These are phyloP conservation scores for Moniliella sp. DNA, from an alignment of 1,284 basidiomycete genomes.

Conservation along the genomic window DNA sequence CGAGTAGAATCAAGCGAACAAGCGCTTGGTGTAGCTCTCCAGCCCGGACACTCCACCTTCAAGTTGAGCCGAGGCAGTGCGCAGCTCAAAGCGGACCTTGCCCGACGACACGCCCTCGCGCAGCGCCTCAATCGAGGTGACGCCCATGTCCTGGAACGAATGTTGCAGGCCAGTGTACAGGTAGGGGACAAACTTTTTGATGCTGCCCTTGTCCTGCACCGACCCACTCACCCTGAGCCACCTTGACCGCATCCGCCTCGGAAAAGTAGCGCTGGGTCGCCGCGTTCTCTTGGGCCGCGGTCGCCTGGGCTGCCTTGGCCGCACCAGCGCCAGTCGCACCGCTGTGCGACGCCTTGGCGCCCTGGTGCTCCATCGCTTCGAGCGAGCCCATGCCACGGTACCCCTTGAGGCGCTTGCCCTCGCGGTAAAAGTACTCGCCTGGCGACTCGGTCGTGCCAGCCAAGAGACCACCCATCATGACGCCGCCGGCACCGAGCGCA, in stretches of 20 bases:
- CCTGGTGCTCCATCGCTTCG: conserved; percentile 31
- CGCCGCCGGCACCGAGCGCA: conserved; percentile 71
- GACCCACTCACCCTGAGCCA: conserved; percentile 83
- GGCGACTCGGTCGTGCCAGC: conserved; percentile 92
- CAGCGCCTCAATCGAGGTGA: conserved; percentile 47
- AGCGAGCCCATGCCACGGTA: conserved; percentile 90
- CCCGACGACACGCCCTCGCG: conserved; percentile 46
- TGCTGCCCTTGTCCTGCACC: conserved; percentile 86
- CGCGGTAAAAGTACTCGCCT: conserved; percentile 95
- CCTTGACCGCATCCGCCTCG: conserved; percentile 78
- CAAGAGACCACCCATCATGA: conserved; percentile 95
- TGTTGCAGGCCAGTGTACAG: conserved; percentile 79
- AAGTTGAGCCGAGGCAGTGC: conserved; percentile 81
- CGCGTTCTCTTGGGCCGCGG: conserved; percentile 53
- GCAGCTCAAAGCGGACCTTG: conserved; percentile 66
- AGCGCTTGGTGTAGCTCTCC: conserved; percentile 43
- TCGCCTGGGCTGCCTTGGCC: conserved; percentile 37
- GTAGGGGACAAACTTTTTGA: conserved; percentile 70
- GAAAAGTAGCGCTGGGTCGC: conserved; percentile 94
- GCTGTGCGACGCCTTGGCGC: conserved; percentile 18
- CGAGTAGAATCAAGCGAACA: conserved; percentile 43
- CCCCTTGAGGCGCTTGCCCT: conserved; percentile 91
- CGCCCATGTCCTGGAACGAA: conserved; percentile 81
- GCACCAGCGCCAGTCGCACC: conserved; percentile 36
- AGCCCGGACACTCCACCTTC: conserved; percentile 80